A percentile compares a stretch with the other conserved stretches of the same genome.
These are phyloP conservation scores for Cylindrotheca fusiformis DNA, from an alignment of 108 stramenopile genomes.

Conservation along the genomic window DNA sequence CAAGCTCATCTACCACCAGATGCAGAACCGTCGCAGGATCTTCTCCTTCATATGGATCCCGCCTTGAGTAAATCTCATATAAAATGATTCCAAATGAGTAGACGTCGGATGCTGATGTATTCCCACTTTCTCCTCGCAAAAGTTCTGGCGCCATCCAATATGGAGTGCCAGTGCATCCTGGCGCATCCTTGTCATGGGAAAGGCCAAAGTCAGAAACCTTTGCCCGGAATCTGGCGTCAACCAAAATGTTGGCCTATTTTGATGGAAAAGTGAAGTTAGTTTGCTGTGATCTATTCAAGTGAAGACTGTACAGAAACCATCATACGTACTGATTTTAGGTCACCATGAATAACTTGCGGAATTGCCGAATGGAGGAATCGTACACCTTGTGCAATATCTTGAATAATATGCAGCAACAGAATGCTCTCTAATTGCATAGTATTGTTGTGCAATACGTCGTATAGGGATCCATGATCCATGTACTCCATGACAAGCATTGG, in stretches of 20 bases:
- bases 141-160: slow-evolving; percentile 94
- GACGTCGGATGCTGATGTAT: slow-evolving; percentile 47
- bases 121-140: slow-evolving; percentile 33
- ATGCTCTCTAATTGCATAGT: slow-evolving; percentile 51
- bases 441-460: slow-evolving; percentile 57
- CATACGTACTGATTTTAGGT: slow-evolving; percentile 16
- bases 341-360: slow-evolving; percentile 57
- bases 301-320: slow-evolving; percentile 53
- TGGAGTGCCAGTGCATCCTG: slow-evolving; percentile 22
- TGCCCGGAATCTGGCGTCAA: slow-evolving; percentile 48
- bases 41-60: slow-evolving; percentile 53
- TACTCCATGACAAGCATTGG: slow-evolving; percentile 70
- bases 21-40: slow-evolving; percentile 18
- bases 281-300: no score
- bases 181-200: slow-evolving; percentile 9
- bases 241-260: slow-evolving; percentile 28
- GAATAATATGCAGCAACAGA: slow-evolving; percentile 39
- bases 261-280: no score
- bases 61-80: slow-evolving; percentile 43
- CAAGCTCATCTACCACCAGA: not conserved
- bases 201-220: slow-evolving; percentile 58
- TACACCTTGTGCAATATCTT: slow-evolving; percentile 51
- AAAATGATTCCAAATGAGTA: slow-evolving; percentile 62
- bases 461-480: slow-evolving; percentile 69
- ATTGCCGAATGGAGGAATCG: slow-evolving; percentile 56